phyloP scores from a whole-genome alignment of 768 basidiomycete species.

The Lactarius vividus region DNA sequence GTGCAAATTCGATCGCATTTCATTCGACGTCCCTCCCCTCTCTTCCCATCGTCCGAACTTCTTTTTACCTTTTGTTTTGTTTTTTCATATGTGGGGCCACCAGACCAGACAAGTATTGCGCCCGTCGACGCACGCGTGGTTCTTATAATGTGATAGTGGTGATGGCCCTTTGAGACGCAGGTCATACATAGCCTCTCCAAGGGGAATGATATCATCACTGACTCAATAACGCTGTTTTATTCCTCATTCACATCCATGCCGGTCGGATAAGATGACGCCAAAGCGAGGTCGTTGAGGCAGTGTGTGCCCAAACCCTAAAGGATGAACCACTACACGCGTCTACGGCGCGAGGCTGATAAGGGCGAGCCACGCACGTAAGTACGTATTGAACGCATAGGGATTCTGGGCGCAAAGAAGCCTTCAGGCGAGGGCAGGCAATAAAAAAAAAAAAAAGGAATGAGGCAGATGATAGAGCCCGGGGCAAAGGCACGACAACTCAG shows the following conservation, averaged over 20 bases:
- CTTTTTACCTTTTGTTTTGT: background rate
- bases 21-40: background rate
- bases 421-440: constrained; percentile 6
- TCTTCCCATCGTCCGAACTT: background rate
- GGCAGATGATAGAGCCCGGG: constrained; percentile 17
- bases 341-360: constrained; percentile 24
- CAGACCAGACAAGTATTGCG: background rate
- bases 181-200: constrained; percentile 5
- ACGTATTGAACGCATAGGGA: constrained; percentile 16
- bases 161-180: background rate
- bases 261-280: constrained; percentile 16
- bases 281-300: background rate
- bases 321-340: constrained; percentile 8
- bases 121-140: background rate
- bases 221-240: constrained; percentile 8
- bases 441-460: constrained; percentile 17
- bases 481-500: constrained; percentile 17
- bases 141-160: background rate
- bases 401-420: constrained; percentile 25
- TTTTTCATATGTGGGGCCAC: background rate
- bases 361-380: constrained; percentile 12
- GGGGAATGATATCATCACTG: constrained; percentile 23
- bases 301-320: constrained; percentile 21
- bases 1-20: constrained; percentile 20
- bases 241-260: background rate